Base-by-base conservation (phyloP, 805 yeast species). In the Ogataea ramenticola region DNA sequence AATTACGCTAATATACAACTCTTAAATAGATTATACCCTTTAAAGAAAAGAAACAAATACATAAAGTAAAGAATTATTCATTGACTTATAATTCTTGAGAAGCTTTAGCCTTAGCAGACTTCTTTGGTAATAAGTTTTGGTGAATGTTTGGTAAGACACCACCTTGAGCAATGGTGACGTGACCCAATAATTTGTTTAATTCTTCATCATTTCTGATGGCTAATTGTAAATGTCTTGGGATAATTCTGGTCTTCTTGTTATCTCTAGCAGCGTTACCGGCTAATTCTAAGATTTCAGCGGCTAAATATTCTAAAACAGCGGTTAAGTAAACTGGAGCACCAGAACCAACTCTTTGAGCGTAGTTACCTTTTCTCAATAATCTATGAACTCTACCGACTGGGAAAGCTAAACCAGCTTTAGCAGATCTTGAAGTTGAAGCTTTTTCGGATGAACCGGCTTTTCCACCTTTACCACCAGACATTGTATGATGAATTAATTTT, bases 361-460 rank as follows among this genome's bases (percentile, higher is more conserved):
- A 87, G 83, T 90, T 87, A 69, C 96, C 96, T 75, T 85, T 88
- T 82, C 95, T 87, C 65, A 91, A 75, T 60, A 90, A 79, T 76
- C 97, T 83, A 79, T 91, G 96, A 59, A 91, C 93, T 82, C 98
- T 90, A 72, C 98, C 98, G 57, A 91, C 98, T 76, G 98, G 98
- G 95, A 91, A 91, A 62, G 95, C 87, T 66, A 91, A 81, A 71
- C 97, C 98, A 66, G 98, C 97, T 79, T 89, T 91, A 53, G 96
- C 83, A 58, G 98, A 91, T 82, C 98, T 88, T 46, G 97, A 86
- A 77, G 91, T 93, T 66, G 97, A 84, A 63, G 95, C 89, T 75
- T 91, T 91, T 68, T 88, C 90, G 61, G 95, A 72, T 57, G 95
- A 77, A 65, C 96, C 95, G 66, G 96, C 96, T 76, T 90, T 90